A percentile compares a stretch with the other conserved stretches of the same genome.
Conservation (phyloP, 306 rosid species). For the Lathyrus sativus region DNA sequence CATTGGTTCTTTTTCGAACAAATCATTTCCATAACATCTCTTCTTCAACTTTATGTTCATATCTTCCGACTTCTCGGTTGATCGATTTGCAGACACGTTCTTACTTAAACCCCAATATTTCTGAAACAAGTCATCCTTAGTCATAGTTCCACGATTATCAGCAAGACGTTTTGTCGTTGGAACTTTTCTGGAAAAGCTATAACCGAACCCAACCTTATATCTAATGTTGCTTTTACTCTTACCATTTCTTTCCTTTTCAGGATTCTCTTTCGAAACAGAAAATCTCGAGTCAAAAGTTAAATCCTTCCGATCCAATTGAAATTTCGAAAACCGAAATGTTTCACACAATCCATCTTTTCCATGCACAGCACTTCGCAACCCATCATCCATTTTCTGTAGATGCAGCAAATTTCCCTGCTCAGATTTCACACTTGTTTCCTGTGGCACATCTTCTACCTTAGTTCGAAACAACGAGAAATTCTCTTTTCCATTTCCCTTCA, state of each 20-base stretch:
- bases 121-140: constrained; percentile 50
- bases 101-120: constrained; percentile 56
- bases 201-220: constrained; percentile 26
- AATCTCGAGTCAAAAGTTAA: constrained; percentile 33
- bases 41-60: constrained; percentile 42
- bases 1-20: constrained; percentile 30
- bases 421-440: too few relatives aligned
- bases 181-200: constrained; percentile 33
- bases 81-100: constrained; percentile 38
- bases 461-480: constrained; percentile 22
- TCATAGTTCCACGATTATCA: constrained; percentile 42
- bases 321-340: constrained; percentile 31
- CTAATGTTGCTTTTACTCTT: constrained; percentile 31
- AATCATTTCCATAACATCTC: constrained; percentile 10
- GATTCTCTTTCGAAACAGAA: constrained; percentile 37
- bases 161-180: constrained; percentile 13
- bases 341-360: constrained; percentile 38
- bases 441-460: constrained; percentile 10
- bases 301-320: constrained; percentile 38
- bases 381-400: constrained; percentile 23
- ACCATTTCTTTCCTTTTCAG: constrained; percentile 30
- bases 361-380: constrained; percentile 27
- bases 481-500: constrained; percentile 36
- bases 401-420: constrained; percentile 29
- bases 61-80: constrained; percentile 34